Base-by-base conservation (phyloP, 306 rosid species). In the Cucumis sativus region DNA sequence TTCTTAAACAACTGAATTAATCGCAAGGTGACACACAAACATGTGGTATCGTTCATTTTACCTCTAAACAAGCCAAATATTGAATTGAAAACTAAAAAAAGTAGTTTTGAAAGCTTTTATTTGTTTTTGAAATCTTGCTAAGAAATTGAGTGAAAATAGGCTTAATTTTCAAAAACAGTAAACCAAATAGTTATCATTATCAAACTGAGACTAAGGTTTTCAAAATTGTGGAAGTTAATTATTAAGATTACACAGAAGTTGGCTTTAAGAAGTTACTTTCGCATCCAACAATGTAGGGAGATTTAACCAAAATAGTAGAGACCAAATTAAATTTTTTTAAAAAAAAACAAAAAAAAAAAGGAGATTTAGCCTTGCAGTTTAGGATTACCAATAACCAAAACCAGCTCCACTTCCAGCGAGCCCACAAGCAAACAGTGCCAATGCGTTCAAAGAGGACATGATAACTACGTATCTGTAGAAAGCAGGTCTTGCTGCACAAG, bases 401-500 rank as follows among this genome's bases (percentile, higher is more conserved):
- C 87, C 87, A 83, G 92, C 88, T 18, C 97, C 97, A 56, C 47
- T 88, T 84, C 92, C 96, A 52, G 91, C 80, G 74, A 95, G 81
- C 68, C 79, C 95, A 64, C 96, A 92, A 72, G 97, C 89, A 82
- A 95, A 84, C 76, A 90, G 62, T 20, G 90, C 79, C 33, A 85
- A 83, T 47, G 83, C 86, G 76, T 95, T 95, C 76, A 84, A 69
- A 73, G 79, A 25, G 82, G 90, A 89, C 98, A 94, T 92, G 64
- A 95, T 49, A 54, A 55, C 88, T 7, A 93, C 91, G 73, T 95
- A 95, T 75, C 87, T 89, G 87, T 90, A 95, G 88, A 86, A 95
- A 17, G 97, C 91, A 80, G 98, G 98, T 84, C 97, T 90, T 75
- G 98, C 98, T 95, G 90, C 84, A 84, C 74, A 67, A 52, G 55